Evolutionary conservation across 1,284 basidiomycete genomes (phyloP), one percentile per base, ranked within the genome.

Genomic region (Puccinia polysora): DNA sequence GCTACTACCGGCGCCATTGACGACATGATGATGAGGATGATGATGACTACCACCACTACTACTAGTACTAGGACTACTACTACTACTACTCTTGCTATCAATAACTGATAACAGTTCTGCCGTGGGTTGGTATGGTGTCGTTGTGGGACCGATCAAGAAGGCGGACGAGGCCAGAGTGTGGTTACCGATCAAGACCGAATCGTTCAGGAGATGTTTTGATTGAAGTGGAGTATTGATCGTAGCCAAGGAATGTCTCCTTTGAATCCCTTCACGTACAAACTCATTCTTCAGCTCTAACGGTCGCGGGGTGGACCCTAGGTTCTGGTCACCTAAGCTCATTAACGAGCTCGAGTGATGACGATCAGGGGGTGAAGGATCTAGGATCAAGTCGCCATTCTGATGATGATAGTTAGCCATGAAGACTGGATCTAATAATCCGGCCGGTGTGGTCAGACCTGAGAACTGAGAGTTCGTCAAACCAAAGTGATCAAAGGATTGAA

Each of bases 401-500:
- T n/a, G 14, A 20, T 38, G 5, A 23, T 52, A 10, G 40, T n/a
- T 20, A 36, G 34, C 1, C n/a, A 25, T 40, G 20, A 65, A 53
- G 2, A 45, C 30, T 43, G 64, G 40, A 7, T 23, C 30, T 10
- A 55, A 43, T 10, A n/a, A n/a, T n/a, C 49, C 50, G 6, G 50
- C 40, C 38, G 52, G 64, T 12, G 60, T n/a, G 3, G 36, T 65
- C 1, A 55, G 23, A 45, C 47, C 64, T 40, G 64, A 23, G 18
- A 55, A 43, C 47, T 55, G 64, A 32, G 25, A 32, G n/a, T 53
- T 65, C 18, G 73, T 28, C 20, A 75, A 47, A 20, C 67, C 62
- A 47, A 74, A 71, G 49, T 65, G 56, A 52, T 64, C 68, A 60
- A 75, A 74, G 8, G 59, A 60, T 18, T 70, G 67, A 18, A 68